Evolutionary conservation across 176 grass and related monocot genomes (phyloP), one percentile per base, ranked within the genome.

Genomic region (Chloris gayana): DNA sequence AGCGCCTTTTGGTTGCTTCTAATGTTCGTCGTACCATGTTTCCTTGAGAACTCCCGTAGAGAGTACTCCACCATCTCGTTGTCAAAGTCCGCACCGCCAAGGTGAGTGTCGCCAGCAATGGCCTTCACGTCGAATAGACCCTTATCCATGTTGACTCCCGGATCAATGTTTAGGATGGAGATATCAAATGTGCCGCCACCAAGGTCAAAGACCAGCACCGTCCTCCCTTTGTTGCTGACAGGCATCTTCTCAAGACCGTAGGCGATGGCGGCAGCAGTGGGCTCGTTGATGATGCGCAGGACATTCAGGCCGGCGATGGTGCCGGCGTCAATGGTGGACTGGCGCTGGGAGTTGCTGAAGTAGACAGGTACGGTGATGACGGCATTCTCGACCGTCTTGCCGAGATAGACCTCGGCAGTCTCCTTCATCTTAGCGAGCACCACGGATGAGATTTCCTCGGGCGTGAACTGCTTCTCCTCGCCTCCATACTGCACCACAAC

Each of bases 371-470:
- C 85, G 0, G 93, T 92, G 21, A 96, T 33, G 0, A 95, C 89
- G 0, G 89, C 93, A 3, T 92, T 91, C 50, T 90, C 83, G 12
- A 92, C 22, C 0, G 14, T 70, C 13, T 24, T 46, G 64, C 76
- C 83, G 5, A 94, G 76, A 22, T 77, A 91, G 3, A 56, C 76
- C 79, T 91, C 88, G 0, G 92, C 92, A 0, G 83, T 76, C 35
- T 91, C 89, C 62, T 80, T 87, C 86, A 94, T 88, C 76, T 91
- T 94, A 26, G 17, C 76, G 15, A 94, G 80, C 22, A 94, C 86
- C 88, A 94, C 87, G 51, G 92, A 77, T 14, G 85, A 94, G 17
- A 94, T 94, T 73, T 94, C 85, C 80, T 94, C 83, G 1, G 92
- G 24, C 0, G 80, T 17, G 53, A 91, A 94, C 26, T 88, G 75